Conservation (phyloP, 352 stramenopile genomes). For the Nothophytophthora sp. region DNA sequence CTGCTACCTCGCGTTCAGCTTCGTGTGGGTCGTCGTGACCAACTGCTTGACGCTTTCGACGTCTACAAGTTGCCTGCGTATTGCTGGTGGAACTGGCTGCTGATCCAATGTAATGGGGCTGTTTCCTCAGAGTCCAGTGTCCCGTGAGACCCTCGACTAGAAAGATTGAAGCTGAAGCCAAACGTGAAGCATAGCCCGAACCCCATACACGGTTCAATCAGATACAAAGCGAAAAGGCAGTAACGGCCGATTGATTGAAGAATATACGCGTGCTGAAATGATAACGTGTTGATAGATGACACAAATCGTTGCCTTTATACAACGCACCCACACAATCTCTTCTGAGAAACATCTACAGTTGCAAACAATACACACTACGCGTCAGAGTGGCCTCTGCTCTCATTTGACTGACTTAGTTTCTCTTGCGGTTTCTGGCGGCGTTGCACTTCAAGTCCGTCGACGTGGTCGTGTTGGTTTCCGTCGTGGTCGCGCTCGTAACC, state of each 20-base stretch:
- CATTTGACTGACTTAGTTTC: conserved; percentile 9
- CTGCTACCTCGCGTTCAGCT: conserved; percentile 36
- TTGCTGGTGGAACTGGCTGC: conserved; percentile 51
- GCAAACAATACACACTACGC: neutral
- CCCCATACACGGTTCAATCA: too few species aligned
- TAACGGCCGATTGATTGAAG: too few species aligned
- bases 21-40: conserved; percentile 53
- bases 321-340: neutral
- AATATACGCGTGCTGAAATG: too few species aligned
- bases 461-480: neutral
- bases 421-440: neutral
- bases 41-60: conserved; percentile 54
- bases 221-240: too few species aligned
- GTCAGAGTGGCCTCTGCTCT: neutral
- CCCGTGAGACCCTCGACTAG: neutral
- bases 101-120: conserved; percentile 1
- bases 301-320: too few species aligned
- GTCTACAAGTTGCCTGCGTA: conserved; percentile 50
- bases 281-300: too few species aligned
- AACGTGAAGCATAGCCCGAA: too few species aligned
- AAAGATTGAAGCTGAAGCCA: neutral
- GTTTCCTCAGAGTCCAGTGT: neutral
- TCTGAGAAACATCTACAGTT: neutral
- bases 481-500: too few species aligned
- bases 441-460: conserved; percentile 16